Conservation (phyloP, 805 yeast species). For the Nakazawaea ernobii region DNA sequence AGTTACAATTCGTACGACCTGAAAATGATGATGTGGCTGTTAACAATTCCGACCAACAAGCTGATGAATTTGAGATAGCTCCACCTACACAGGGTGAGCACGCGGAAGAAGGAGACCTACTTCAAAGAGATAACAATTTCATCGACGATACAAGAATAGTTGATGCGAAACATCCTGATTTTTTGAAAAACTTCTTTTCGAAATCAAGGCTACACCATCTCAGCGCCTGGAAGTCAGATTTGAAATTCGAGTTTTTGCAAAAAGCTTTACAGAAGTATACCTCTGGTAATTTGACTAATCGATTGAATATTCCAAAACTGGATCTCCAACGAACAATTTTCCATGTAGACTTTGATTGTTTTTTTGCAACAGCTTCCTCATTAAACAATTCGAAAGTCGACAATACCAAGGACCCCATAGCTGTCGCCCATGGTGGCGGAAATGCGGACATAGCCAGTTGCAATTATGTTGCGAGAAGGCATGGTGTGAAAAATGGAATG, state of each 20-base stretch:
- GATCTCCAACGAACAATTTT: slow-evolving; percentile 35
- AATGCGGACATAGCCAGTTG: slow-evolving; percentile 87
- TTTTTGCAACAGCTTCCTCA: slow-evolving; percentile 84
- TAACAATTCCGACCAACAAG: slow-evolving; percentile 5
- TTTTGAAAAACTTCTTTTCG: slow-evolving; percentile 63
- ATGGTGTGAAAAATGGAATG: slow-evolving; percentile 84
- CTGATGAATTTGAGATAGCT: slow-evolving; percentile 12
- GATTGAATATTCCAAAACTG: neutral
- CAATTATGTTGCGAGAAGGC: slow-evolving; percentile 78
- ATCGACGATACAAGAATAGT: slow-evolving; percentile 16
- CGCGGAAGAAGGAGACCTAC: neutral
- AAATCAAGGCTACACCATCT: slow-evolving; percentile 85
- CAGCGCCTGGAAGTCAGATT: slow-evolving; percentile 78
- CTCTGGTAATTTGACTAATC: neutral
- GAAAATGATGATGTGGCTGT: slow-evolving; percentile 4
- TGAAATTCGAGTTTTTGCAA: slow-evolving; percentile 54
- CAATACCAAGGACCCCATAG: slow-evolving; percentile 46
- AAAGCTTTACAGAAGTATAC: slow-evolving; percentile 29
- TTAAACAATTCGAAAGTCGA: slow-evolving; percentile 45
- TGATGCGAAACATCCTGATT: slow-evolving; percentile 75
- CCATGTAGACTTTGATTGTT: slow-evolving; percentile 92
- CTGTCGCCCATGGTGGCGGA: slow-evolving; percentile 53
- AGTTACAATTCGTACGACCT: slow-evolving; percentile 22
- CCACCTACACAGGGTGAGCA: slow-evolving; percentile 10
- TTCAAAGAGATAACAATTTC: neutral